phyloP scores from a whole-genome alignment of 2,329 filamentous ascomycete species.

The Curvularia lunata region DNA sequence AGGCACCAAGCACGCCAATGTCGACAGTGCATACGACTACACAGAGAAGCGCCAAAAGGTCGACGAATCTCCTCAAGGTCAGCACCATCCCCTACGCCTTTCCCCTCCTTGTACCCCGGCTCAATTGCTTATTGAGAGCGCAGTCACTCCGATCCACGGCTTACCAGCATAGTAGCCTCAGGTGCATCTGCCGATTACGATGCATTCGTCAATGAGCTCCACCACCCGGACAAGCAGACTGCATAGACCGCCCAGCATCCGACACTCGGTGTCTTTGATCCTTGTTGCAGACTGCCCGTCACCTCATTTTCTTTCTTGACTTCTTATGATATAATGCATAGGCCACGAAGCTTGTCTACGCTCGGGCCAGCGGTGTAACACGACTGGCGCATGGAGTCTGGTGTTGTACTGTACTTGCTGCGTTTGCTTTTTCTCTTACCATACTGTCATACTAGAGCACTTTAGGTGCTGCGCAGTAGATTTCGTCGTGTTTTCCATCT shows the following conservation, averaged over 20 bases:
- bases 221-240: slow-evolving; percentile 24
- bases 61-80: slow-evolving; percentile 45
- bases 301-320: slow-evolving; percentile 5
- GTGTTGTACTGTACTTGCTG: slow-evolving; percentile 5
- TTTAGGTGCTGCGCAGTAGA: not conserved
- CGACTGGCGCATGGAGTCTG: slow-evolving; percentile 25
- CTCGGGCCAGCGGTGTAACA: slow-evolving; percentile 21
- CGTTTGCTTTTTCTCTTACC: not conserved
- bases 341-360: slow-evolving; percentile 22
- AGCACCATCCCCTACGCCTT: slow-evolving; percentile 31
- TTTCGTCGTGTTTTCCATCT: not conserved
- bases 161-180: slow-evolving; percentile 32
- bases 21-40: slow-evolving; percentile 43
- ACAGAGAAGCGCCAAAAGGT: slow-evolving; percentile 46
- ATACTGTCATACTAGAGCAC: not conserved
- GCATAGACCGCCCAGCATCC: slow-evolving; percentile 7
- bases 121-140: slow-evolving; percentile 41
- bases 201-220: slow-evolving; percentile 28
- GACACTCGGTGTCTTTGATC: not conserved
- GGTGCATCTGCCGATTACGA: slow-evolving; percentile 25
- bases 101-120: slow-evolving; percentile 22
- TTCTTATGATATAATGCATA: slow-evolving; percentile 30
- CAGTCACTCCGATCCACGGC: slow-evolving; percentile 37
- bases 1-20: slow-evolving; percentile 43
- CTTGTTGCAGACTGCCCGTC: slow-evolving; percentile 1